phyloP scores from a whole-genome alignment of 176 grass and related monocot genomes.

The Oryza brachyantha region DNA sequence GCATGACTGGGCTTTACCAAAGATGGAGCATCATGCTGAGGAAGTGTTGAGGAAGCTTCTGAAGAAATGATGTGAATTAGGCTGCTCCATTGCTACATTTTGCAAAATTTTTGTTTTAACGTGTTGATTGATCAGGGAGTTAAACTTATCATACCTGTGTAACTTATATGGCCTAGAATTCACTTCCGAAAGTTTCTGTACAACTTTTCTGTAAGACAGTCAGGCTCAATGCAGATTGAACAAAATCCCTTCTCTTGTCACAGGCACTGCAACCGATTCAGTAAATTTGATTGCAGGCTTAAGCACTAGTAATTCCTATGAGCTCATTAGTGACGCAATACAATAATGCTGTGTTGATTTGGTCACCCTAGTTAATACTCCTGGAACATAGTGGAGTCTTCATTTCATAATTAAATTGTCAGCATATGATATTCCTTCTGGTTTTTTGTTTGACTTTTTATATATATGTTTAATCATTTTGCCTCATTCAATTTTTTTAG shows the following conservation, averaged over 20 bases:
- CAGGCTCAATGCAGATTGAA: neutral
- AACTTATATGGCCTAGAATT: slow-evolving; percentile 15
- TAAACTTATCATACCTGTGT: slow-evolving; percentile 25
- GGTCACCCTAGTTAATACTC: too few relatives aligned
- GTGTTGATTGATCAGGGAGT: slow-evolving; percentile 25
- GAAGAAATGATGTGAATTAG: slow-evolving; percentile 50
- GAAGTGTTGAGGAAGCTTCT: slow-evolving; percentile 64
- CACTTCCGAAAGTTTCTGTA: neutral
- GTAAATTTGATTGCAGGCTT: neutral
- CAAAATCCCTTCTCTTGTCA: neutral
- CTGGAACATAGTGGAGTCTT: too few relatives aligned
- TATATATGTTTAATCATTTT: too few relatives aligned
- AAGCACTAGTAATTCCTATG: neutral
- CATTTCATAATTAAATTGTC: too few relatives aligned
- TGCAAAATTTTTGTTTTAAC: slow-evolving; percentile 17
- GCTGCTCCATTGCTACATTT: neutral
- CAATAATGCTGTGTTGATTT: neutral
- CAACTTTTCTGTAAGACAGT: neutral
- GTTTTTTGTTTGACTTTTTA: too few relatives aligned
- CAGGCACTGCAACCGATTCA: neutral
- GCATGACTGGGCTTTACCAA: slow-evolving; percentile 90
- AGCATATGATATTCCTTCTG: too few relatives aligned
- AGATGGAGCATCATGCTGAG: slow-evolving; percentile 74
- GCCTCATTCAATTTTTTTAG: too few relatives aligned
- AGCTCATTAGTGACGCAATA: neutral